Base-by-base conservation (phyloP, 1,139 yeast species). In the Pichia sp. region DNA sequence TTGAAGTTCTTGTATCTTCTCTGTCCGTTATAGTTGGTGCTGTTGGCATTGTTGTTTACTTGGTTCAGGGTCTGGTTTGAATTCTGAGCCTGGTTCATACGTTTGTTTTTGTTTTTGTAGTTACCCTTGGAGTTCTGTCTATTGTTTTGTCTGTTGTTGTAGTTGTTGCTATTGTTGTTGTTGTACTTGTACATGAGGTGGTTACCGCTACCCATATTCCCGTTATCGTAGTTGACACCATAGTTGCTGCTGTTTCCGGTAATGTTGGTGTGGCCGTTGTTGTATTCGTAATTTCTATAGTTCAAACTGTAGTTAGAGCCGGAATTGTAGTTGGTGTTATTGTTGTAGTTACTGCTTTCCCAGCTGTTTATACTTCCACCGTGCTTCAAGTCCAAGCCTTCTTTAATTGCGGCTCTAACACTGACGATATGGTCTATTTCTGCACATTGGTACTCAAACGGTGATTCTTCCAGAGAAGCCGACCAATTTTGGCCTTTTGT, bases 371-470 rank as follows among this genome's bases (percentile, higher is more conserved):
- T 11, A 4, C 8, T 34, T 15, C 15, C 23, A 8, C 26, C 8
- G 10, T 29, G 46, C 41, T 45, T 44, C 49, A 16, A 19, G 13
- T 46, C 42, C 8, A 26, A 6, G n/a, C 26, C 8, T 13, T 45
- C 52, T 16, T 44, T 52, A 5, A 23, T 44, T 6, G 47, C 32
- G 10, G 49, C 5, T 26, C 47, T 54, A 13, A 51, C 31, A 11
- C 16, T n/a, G 11, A 47, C 11, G n/a, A 54, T 31, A 23, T 50
- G 30, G n/a, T 54, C 47, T 10, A 54, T 51, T 8, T 54, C 50
- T 13, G 46, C 42, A 40, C n/a, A 19, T 29, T 54, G 56, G 8
- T 31, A 49, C 15, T 45, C 54, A 32, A 54, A 54, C 4, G 56
- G 50, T 10, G 43, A 36, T 7, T 47, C 47, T 41, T 45, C 47